Evolutionary conservation across 306 rosid genomes (phyloP).

Genomic region (Lathyrus tuberosus): DNA sequence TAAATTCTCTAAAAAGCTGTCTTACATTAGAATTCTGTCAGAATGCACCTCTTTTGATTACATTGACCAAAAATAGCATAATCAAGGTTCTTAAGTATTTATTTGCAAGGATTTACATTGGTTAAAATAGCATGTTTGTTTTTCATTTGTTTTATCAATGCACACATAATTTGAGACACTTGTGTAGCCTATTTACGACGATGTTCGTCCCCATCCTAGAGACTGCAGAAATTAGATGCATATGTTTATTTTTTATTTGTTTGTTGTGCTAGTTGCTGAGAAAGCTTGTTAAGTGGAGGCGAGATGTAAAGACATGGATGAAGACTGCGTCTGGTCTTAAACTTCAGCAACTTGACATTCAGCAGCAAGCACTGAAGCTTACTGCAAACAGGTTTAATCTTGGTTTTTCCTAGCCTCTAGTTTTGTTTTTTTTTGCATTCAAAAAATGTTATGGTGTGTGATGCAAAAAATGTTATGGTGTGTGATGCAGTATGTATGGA

Average conservation of each 20-base stretch:
- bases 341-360: slow-evolving; percentile 87
- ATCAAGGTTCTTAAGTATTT: not conserved
- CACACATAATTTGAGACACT: not conserved
- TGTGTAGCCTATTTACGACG: not conserved
- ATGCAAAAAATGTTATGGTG: slow-evolving; percentile 48
- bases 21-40: not conserved
- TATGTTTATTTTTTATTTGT: slow-evolving; percentile 24
- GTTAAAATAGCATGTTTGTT: not conserved
- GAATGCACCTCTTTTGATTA: slow-evolving; percentile 9
- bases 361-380: slow-evolving; percentile 97
- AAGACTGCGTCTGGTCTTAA: slow-evolving; percentile 82
- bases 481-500: slow-evolving; percentile 91
- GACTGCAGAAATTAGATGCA: slow-evolving; percentile 24
- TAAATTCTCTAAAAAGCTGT: not conserved
- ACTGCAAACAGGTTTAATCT: slow-evolving; percentile 85
- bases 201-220: not conserved
- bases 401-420: slow-evolving; percentile 20
- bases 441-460: slow-evolving; percentile 25
- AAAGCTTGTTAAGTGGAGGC: slow-evolving; percentile 79
- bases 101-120: not conserved
- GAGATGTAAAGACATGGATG: slow-evolving; percentile 83
- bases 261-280: slow-evolving; percentile 66
- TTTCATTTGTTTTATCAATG: not conserved
- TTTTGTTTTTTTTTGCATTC: not conserved
- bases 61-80: not conserved